Conservation (phyloP, 2,329 filamentous ascomycete genomes). For the Tolypocladium tropicale region DNA sequence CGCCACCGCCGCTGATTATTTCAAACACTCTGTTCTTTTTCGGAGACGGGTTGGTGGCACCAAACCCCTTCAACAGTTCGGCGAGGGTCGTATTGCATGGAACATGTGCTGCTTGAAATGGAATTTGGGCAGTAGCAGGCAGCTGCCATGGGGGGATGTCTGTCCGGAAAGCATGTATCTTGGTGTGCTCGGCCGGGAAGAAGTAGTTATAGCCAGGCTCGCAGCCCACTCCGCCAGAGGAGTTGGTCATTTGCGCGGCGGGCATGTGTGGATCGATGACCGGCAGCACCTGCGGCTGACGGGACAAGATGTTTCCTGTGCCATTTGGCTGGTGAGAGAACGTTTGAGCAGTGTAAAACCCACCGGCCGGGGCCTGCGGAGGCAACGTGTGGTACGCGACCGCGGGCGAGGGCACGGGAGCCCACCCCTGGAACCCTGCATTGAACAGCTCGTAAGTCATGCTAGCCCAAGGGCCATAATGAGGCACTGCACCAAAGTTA, state of each 20-base stretch:
- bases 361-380: constrained; percentile 7
- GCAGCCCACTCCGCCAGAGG: constrained; percentile 45
- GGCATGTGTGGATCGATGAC: constrained; percentile 34
- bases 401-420: background rate
- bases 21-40: constrained; percentile 49
- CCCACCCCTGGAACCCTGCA: constrained; percentile 7
- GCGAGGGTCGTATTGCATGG: constrained; percentile 41
- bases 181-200: constrained; percentile 47
- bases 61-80: constrained; percentile 49
- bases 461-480: constrained; percentile 10
- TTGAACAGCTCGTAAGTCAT: constrained; percentile 15
- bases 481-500: constrained; percentile 16
- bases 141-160: constrained; percentile 42
- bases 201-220: constrained; percentile 56
- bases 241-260: constrained; percentile 44
- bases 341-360: constrained; percentile 15
- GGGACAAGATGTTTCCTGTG: constrained; percentile 21
- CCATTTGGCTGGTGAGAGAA: constrained; percentile 28
- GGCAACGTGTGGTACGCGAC: background rate
- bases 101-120: constrained; percentile 40
- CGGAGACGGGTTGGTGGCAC: constrained; percentile 37
- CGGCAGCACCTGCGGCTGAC: constrained; percentile 31
- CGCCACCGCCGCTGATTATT: constrained; percentile 42
- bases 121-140: constrained; percentile 27
- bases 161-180: constrained; percentile 47